Evolutionary conservation across 2,329 filamentous ascomycete species (phyloP), one percentile per base, ranked within the genome.

Genomic region (Parasarocladium wereldwijsianum): DNA sequence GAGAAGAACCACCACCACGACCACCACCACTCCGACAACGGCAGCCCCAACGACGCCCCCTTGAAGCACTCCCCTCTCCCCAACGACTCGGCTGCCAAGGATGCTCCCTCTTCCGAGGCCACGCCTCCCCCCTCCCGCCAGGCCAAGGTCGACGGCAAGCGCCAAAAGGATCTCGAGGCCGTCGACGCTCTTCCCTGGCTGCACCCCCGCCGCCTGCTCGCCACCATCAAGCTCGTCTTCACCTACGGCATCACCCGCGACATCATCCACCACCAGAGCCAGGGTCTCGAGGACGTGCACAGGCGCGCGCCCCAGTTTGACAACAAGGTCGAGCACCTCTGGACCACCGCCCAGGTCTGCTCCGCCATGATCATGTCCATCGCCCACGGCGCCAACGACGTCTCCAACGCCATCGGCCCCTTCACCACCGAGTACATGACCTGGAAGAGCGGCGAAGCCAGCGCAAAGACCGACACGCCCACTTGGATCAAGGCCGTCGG

Each of bases 341-440:
- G 61, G 43, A 61, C 58, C 11, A 57, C 58, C 32, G 50, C 62
- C 19, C 60, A 64, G 37, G 46, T 65, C 32, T 38, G 61, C 8
- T 62, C 63, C n/a, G 64, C 65, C 8, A 62, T 62, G 36, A 64
- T 64, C 13, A 62, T 64, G 11, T 66, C 61, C 6, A 68, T 70
- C 37, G 62, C 64, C 2, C 66, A 70, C 49, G 66, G 66, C 34
- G 61, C 63, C 33, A 69, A 70, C 44, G 66, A 70, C 37, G 62
- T 70, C 14, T 54, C 58, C 33, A 70, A 69, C 42, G 57, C 60
- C 22, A 55, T 62, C 27, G 60, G 60, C 15, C 64, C 64, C 3
- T 65, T 62, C 43, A 55, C 63, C 8, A 64, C 62, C 12, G 62
- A 65, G 27, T 70, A 64, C 46, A 47, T 56, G 8, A 57, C 64